Percentiles rank a stretch among this genome's conserved stretches.
phyloP scores from a whole-genome alignment of 306 rosid genomes.

The Glycine tomentella region DNA sequence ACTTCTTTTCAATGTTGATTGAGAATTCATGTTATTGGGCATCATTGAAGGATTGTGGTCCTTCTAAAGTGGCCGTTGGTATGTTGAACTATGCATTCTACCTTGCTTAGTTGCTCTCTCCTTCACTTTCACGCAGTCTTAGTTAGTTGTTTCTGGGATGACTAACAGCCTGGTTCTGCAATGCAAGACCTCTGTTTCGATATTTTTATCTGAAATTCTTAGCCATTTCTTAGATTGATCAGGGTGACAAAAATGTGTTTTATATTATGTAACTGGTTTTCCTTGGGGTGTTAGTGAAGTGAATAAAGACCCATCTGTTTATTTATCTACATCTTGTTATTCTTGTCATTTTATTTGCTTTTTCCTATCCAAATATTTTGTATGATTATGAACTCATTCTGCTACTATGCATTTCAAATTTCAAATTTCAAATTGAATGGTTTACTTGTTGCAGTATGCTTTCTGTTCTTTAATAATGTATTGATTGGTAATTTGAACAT shows the following conservation, averaged over 20 bases:
- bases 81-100: background rate
- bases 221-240: constrained; percentile 48
- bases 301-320: constrained; percentile 47
- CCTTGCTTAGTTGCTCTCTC: constrained; percentile 36
- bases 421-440: constrained; percentile 15
- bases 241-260: constrained; percentile 47
- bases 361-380: no score
- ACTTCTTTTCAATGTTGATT: constrained; percentile 16
- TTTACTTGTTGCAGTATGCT: background rate
- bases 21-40: constrained; percentile 29
- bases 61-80: background rate
- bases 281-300: constrained; percentile 46
- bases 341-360: background rate
- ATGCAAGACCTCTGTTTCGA: constrained; percentile 45
- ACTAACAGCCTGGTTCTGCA: constrained; percentile 34
- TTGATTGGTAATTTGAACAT: background rate
- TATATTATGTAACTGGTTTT: constrained; percentile 45
- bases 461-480: background rate
- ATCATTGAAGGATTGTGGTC: background rate
- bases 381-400: constrained; percentile 9
- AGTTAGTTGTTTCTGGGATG: background rate
- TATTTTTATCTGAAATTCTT: constrained; percentile 42
- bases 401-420: background rate
- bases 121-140: constrained; percentile 36
- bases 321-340: background rate